Evolutionary conservation across 2,329 filamentous ascomycete genomes (phyloP).

Genomic region (Botrytis aclada): DNA sequence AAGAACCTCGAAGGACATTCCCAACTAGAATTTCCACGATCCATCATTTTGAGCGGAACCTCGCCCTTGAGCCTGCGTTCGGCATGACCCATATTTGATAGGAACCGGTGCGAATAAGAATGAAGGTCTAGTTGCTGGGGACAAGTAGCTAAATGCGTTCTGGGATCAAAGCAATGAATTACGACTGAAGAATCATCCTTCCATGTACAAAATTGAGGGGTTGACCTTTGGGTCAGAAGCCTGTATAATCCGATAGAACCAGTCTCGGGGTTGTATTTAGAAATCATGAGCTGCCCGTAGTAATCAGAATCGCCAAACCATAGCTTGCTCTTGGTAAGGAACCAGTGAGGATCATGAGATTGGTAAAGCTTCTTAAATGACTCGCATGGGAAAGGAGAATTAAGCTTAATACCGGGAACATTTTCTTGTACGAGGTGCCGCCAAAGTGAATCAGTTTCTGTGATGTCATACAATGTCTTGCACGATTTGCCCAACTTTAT

Average conservation of each 20-base stretch:
- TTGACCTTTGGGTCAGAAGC: conserved; percentile 62
- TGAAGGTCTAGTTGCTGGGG: conserved; percentile 40
- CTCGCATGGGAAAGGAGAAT: conserved; percentile 54
- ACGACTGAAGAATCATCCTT: conserved; percentile 60
- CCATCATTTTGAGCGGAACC: background rate
- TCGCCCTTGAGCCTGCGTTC: conserved; percentile 8
- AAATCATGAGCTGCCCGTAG: background rate
- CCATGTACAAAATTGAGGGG: conserved; percentile 60
- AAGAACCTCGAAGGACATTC: background rate
- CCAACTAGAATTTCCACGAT: background rate
- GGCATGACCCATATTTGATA: background rate
- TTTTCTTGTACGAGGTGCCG: conserved; percentile 64
- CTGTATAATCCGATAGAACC: conserved; percentile 80
- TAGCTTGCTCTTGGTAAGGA: conserved; percentile 72
- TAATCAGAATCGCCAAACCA: conserved; percentile 80
- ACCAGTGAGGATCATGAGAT: conserved; percentile 79
- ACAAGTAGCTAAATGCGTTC: conserved; percentile 60
- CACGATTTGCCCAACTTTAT: conserved; percentile 59
- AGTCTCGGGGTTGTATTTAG: conserved; percentile 62
- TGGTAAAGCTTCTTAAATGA: conserved; percentile 71
- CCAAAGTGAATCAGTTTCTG: conserved; percentile 69
- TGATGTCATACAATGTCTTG: conserved; percentile 55
- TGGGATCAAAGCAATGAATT: conserved; percentile 70
- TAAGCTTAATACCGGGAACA: conserved; percentile 55
- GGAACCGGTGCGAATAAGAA: conserved; percentile 16